Conservation (phyloP, 1,284 basidiomycete genomes). For the Ustilago tritici region DNA sequence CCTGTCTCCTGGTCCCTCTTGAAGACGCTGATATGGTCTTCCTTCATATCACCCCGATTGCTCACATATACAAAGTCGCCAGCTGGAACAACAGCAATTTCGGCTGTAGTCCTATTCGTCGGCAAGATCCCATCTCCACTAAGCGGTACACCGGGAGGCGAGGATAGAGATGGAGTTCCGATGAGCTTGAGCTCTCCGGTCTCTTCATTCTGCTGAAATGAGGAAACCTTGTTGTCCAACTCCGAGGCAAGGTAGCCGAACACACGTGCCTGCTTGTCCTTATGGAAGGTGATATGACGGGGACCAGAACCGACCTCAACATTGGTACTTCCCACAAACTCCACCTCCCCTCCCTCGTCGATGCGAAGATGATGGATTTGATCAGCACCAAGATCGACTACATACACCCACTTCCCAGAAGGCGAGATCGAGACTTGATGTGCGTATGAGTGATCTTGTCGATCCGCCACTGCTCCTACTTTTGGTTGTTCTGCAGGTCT, state of each 20-base stretch:
- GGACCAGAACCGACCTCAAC: conserved; percentile 43
- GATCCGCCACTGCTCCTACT: conserved; percentile 49
- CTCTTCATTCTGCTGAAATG: conserved; percentile 31
- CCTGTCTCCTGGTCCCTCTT: conserved; percentile 25
- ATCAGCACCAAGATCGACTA: conserved; percentile 59
- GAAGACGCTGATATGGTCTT: conserved; percentile 61
- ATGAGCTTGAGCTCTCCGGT: conserved; percentile 31
- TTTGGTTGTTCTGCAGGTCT: conserved; percentile 15
- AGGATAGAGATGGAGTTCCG: conserved; percentile 32
- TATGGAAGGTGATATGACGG: conserved; percentile 45
- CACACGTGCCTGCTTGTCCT: not conserved
- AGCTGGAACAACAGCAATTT: conserved; percentile 53
- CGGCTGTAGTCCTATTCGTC: conserved; percentile 55
- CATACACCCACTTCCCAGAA: conserved; percentile 49
- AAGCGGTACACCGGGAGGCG: conserved; percentile 44
- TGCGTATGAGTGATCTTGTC: conserved; percentile 60
- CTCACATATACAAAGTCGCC: conserved; percentile 57
- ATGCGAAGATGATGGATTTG: conserved; percentile 52
- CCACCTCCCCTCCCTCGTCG: conserved; percentile 7
- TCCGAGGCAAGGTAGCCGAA: conserved; percentile 58
- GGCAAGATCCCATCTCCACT: conserved; percentile 37
- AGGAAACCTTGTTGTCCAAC: conserved; percentile 46
- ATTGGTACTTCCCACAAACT: conserved; percentile 27
- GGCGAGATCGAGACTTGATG: conserved; percentile 55
- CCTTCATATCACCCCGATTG: conserved; percentile 41